phyloP scores from a whole-genome alignment of 331 rosid species.

The Phaseolus coccineus region DNA sequence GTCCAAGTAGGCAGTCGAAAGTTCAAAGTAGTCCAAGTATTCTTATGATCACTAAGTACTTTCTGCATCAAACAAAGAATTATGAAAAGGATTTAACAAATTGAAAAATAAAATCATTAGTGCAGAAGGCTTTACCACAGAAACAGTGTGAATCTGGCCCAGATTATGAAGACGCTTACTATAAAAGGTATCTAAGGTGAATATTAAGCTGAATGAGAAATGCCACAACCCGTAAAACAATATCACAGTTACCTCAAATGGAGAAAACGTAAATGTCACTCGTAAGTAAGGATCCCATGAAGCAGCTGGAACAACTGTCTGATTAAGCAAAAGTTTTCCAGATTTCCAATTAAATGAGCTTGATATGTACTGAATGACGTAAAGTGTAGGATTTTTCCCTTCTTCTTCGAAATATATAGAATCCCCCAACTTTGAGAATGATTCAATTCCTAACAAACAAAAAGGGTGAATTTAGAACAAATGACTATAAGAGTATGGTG shows the following conservation, averaged over 20 bases:
- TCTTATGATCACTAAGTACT: conserved; percentile 35
- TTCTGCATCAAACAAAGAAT: not conserved
- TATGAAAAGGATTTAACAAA: not conserved
- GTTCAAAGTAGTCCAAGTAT: conserved; percentile 59
- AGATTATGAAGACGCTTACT: conserved; percentile 1
- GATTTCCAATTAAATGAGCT: conserved; percentile 80
- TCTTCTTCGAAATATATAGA: conserved; percentile 89
- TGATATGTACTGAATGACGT: conserved; percentile 80
- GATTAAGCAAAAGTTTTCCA: conserved; percentile 59
- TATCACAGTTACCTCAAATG: conserved; percentile 47
- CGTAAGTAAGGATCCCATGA: conserved; percentile 76
- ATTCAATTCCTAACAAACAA: conserved; percentile 64
- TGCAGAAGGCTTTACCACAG: not conserved
- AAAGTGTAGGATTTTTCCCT: conserved; percentile 61
- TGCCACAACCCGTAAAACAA: conserved; percentile 3
- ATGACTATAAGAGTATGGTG: not conserved
- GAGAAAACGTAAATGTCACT: conserved; percentile 59
- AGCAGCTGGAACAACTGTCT: conserved; percentile 60
- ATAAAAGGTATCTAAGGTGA: not conserved
- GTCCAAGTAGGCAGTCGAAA: conserved; percentile 89
- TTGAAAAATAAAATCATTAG: conserved; percentile 9
- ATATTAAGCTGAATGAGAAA: conserved; percentile 27
- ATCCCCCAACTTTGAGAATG: conserved; percentile 92
- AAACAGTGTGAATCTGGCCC: not conserved
- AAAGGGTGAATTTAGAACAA: conserved; percentile 1